phyloP scores from a whole-genome alignment of 441 rosid species.

The Melianthus villosus region DNA sequence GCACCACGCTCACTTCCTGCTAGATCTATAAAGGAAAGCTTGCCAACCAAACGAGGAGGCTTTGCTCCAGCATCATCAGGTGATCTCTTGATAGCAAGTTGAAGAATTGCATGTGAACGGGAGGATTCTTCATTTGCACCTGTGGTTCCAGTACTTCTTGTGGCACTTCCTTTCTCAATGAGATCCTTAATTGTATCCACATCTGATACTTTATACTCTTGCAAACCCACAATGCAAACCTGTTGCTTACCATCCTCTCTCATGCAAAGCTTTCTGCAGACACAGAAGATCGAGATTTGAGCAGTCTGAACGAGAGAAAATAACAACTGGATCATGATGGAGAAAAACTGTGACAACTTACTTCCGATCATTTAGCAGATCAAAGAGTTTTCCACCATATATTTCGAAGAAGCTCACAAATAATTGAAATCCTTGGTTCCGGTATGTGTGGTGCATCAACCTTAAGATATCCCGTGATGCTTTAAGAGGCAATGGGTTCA shows the following conservation, averaged over 20 bases:
- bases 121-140: constrained; percentile 99
- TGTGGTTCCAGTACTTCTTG: constrained; percentile 86
- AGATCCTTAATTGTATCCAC: constrained; percentile 79
- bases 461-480: constrained; percentile 88
- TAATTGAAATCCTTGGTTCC: constrained; percentile 80
- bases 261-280: constrained; percentile 85
- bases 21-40: constrained; percentile 93
- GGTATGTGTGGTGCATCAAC: constrained; percentile 77
- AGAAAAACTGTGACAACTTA: constrained; percentile 23
- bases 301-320: constrained; percentile 7
- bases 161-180: constrained; percentile 76
- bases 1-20: constrained; percentile 99
- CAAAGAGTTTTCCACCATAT: constrained; percentile 88
- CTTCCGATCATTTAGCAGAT: constrained; percentile 88
- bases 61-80: constrained; percentile 58
- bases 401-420: constrained; percentile 93
- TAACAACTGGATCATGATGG: constrained; percentile 7
- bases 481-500: constrained; percentile 89
- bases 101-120: constrained; percentile 97
- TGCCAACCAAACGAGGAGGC: constrained; percentile 81
- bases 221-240: constrained; percentile 96
- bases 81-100: constrained; percentile 80
- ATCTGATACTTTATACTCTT: constrained; percentile 83
- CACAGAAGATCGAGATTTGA: constrained; percentile 12
- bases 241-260: constrained; percentile 98